These are phyloP conservation scores for Asclepias syriaca DNA, from an alignment of 257 asterid species.

Conservation along the genomic window DNA sequence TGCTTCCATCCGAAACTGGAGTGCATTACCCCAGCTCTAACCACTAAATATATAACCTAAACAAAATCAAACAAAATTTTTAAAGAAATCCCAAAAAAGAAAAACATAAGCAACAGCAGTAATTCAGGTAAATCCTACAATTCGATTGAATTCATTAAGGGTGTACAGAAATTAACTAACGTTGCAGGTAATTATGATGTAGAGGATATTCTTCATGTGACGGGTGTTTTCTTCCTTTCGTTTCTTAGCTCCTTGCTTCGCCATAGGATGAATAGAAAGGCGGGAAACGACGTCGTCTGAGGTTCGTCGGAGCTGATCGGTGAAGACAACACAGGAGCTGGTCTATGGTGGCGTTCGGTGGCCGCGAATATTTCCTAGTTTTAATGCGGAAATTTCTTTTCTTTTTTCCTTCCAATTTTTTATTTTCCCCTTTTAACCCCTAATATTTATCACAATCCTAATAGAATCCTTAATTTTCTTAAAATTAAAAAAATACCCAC, in stretches of 20 bases:
- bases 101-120: background rate
- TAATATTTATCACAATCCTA: background rate
- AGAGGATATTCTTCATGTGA: slow-evolving; percentile 66
- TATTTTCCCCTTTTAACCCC: background rate
- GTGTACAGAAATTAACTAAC: slow-evolving; percentile 25
- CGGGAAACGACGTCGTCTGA: background rate
- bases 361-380: background rate
- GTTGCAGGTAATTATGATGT: slow-evolving; percentile 62
- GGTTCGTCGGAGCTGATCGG: background rate
- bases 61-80: background rate
- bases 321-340: background rate
- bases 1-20: slow-evolving; percentile 93
- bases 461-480: background rate
- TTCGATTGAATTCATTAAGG: background rate
- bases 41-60: slow-evolving; percentile 58
- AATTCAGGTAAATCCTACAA: background rate
- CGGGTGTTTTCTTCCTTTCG: slow-evolving; percentile 86
- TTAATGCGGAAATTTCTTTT: background rate
- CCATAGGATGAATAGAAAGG: slow-evolving; percentile 35
- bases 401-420: background rate
- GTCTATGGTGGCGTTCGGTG: background rate
- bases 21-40: slow-evolving; percentile 69
- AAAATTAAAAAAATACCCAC: background rate
- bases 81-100: background rate
- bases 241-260: slow-evolving; percentile 97